Conservation (phyloP, 352 stramenopile species). For the Globisporangium cederbergense region DNA sequence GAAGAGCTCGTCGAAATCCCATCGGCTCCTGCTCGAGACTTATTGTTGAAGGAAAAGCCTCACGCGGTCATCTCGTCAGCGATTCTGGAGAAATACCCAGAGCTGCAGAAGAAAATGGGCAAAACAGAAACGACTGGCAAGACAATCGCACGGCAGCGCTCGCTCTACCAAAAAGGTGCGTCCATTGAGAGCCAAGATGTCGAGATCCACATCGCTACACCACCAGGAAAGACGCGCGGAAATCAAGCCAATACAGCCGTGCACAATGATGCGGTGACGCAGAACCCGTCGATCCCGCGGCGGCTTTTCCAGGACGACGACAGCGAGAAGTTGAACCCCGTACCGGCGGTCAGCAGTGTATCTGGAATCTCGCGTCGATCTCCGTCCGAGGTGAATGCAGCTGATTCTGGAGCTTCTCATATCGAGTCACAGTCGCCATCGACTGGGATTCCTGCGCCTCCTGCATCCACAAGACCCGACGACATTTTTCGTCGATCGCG, state of each 20-base stretch:
- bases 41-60: constrained; percentile 50
- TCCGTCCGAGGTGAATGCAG: neutral
- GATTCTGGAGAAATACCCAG: constrained; percentile 38
- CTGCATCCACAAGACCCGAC: constrained; percentile 10
- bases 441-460: constrained; percentile 9
- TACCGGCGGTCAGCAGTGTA: neutral
- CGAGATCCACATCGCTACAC: constrained; percentile 31
- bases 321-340: neutral
- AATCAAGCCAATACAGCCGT: neutral
- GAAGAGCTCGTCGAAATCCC: constrained; percentile 48
- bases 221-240: constrained; percentile 19
- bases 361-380: constrained; percentile 1
- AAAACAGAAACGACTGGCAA: constrained; percentile 7
- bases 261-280: neutral
- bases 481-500: constrained; percentile 17
- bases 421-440: neutral
- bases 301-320: constrained; percentile 15
- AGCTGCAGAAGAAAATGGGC: constrained; percentile 21
- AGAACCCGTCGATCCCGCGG: constrained; percentile 1
- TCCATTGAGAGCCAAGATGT: constrained; percentile 22
- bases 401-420: neutral
- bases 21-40: constrained; percentile 27
- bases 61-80: constrained; percentile 36
- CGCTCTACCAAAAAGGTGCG: constrained; percentile 24
- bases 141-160: constrained; percentile 19